Base-by-base conservation (phyloP, 164 flowering plant species). In the Malania oleifera region DNA sequence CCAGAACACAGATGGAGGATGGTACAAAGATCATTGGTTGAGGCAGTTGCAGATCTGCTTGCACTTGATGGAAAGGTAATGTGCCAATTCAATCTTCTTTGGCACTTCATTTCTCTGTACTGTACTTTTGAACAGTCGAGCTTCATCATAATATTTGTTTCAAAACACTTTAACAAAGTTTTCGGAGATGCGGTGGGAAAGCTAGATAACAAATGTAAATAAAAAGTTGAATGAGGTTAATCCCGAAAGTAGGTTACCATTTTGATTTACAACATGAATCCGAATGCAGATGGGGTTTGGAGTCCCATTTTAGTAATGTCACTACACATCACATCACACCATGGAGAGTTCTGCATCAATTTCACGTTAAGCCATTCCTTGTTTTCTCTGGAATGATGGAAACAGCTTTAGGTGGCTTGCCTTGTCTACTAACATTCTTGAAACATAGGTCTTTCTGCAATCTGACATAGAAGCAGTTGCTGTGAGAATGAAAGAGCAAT, bases 1-100 rank as follows among this genome's bases (percentile, higher is more conserved):
- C 83, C 81, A 61, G 85, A 77, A 20, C 71, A 84, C 63, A 84
- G 96, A 69, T 88, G 98, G 98, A 81, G 89, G 62, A 85, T 91
- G 95, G 43, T 91, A 64, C 91, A 82, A 62, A 80, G 77, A 67
- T 71, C 92, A 71, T 75, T 88, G 31, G 64, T 88, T 52, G 89
- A 88, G 77, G 96, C 96, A 60, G 72, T 86, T 23, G 77, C 67
- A 23, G 90, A 85, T 70, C 72, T 80, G 25, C 90, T 91, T 37
- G 49, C 64, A 23, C 41, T 68, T 54, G 77, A 64, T 43, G 98
- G 96, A 60, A 83, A 83, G 96, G 98, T 91, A 73, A 56, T 48
- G 18, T n/a, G n/a, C n/a, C n/a, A n/a, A n/a, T n/a, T n/a, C n/a
- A 20, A 17, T 22, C 5, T 9, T 31, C 37, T 31, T 31, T 31